Evolutionary conservation across 306 rosid species (phyloP), one percentile per base, ranked within the genome.

Genomic region (Canavalia ensiformis): DNA sequence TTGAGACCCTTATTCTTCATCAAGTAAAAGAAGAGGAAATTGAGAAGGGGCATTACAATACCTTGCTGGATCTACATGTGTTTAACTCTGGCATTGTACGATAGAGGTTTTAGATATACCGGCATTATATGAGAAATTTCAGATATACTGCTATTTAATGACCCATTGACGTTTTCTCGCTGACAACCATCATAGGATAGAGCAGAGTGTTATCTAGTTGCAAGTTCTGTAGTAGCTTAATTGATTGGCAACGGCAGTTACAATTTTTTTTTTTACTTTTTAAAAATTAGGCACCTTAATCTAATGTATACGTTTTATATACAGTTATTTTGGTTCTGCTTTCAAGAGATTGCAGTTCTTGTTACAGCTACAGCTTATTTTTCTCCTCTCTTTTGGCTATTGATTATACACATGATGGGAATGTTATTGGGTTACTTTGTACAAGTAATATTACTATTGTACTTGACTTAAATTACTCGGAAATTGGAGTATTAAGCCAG

Each of bases 21-120:
- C 74, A 81, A 37, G 98, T 92, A 45, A 90, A 86, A 78, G 95
- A 88, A 42, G 93, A 90, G 82, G 94, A 92, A 84, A 94, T 92
- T 46, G 97, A 90, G 94, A 92, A 86, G 82, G 98, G 98, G n/a
- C 87, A 89, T 79, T 94, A 92, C 78, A 89, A 86, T 77, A 84
- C 88, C 11, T 86, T 92, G 75, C 63, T 94, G 77, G 92, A 83
- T 70, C 76, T 90, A 56, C 77, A 92, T 59, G 98, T 94, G 46
- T 94, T 92, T 54, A 83, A 84, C 77, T 84, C 86, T n/a, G 89
- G 91, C 18, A 30, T 73, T 47, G 74, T 80, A 67, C 81, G 79
- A 71, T 64, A 37, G 41, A 37, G 41, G 41, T 37, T 37, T 37
- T 4, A 37, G 4, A 37, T 37, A 28, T 69, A 72, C 39, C 25